Evolutionary conservation across 768 basidiomycete species (phyloP), one percentile per base, ranked within the genome.

Genomic region (Infundibulicybe gibba): DNA sequence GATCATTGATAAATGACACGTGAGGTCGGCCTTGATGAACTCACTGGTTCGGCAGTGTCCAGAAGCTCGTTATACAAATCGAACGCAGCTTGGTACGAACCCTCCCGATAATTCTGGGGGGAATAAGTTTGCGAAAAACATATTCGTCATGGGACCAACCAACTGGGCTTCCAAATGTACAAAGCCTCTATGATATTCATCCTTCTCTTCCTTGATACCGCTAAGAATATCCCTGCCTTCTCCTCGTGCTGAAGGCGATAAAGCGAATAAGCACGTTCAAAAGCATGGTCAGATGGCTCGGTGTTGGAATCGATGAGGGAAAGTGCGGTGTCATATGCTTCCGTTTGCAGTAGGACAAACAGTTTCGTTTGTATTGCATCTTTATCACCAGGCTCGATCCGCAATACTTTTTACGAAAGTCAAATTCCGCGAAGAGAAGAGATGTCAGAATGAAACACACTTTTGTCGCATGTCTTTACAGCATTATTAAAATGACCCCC

Each of bases 391-490:
- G 88, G 81, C 33, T 80, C 74, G 25, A 93, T 65, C 14, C 76
- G 71, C 38, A 94, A 74, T 51, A 94, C 94, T 95, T 52, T 14
- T 15, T 12, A 41, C 25, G 9, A 30, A 6, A 25, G 45, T 44
- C 34, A 48, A 32, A 40, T 21, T 14, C 25, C 10, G 30, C 33
- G 32, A n/a, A 16, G 19, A 48, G 35, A 14, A 47, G 37, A 43
- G 37, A 43, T 31, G 19, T 15, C 25, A 32, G 58, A 50, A 61
- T 49, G 33, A 21, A 44, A 72, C 81, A 48, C 57, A 91, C 94
- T 87, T 72, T 91, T 93, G 66, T 92, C 86, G 71, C 90, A 94
- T 52, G 93, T 94, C 76, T 85, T 90, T 59, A 93, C 76, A 20
- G 91, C 92, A 57, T 91, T 92, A 38, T 69, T 65, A 60, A 91